Evolutionary conservation across 2,329 filamentous ascomycete species (phyloP).

Genomic region (Chaetomiaceae sp.): DNA sequence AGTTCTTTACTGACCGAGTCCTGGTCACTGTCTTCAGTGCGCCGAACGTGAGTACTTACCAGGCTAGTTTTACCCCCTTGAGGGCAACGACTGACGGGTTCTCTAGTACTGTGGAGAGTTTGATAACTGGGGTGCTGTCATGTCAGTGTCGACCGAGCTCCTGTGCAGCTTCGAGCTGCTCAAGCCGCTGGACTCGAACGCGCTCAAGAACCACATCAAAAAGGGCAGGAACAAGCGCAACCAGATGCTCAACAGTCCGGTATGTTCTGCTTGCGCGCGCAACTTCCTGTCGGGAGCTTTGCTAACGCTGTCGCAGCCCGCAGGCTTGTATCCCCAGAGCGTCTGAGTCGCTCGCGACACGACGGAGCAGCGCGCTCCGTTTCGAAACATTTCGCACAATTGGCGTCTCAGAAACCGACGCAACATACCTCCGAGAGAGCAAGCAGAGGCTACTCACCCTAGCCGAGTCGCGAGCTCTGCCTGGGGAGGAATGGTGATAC

Average conservation of each 20-base stretch:
- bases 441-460: neutral
- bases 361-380: neutral
- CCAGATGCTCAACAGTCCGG: conserved; percentile 92
- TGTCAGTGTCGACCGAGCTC: conserved; percentile 91
- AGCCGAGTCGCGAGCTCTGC: neutral
- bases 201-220: conserved; percentile 97
- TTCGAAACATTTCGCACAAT: neutral
- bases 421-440: neutral
- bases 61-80: neutral
- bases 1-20: conserved; percentile 95
- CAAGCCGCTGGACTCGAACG: conserved; percentile 92
- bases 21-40: conserved; percentile 96
- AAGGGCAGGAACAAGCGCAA: conserved; percentile 93
- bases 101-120: conserved; percentile 93
- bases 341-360: conserved; percentile 33
- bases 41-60: conserved; percentile 71
- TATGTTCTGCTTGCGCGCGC: conserved; percentile 48
- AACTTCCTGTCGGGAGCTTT: neutral
- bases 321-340: conserved; percentile 53
- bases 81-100: conserved; percentile 26
- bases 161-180: conserved; percentile 96
- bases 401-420: too few species aligned
- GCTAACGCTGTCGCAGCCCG: conserved; percentile 39
- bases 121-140: conserved; percentile 98
- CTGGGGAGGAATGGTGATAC: neutral